Evolutionary conservation across 371 early-diverging fungal genomes (phyloP), one percentile per base, ranked within the genome.

Genomic region (Haplosporangium sp.): DNA sequence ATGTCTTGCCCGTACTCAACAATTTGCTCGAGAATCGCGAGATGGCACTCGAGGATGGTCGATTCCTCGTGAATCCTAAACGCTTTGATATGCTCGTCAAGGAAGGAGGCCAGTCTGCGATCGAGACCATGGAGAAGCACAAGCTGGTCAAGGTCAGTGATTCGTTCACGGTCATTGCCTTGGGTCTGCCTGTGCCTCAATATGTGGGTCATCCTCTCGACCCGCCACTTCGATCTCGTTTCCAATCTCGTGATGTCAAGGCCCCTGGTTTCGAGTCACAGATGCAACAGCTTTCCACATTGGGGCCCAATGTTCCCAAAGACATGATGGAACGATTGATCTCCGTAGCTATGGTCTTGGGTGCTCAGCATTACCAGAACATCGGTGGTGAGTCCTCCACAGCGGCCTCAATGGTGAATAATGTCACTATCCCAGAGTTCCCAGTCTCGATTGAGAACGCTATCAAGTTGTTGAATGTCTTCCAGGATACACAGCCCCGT

Each of bases 21-120:
- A 95, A 95, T 73, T 76, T 95, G 62, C 74, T 95, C 50, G 95
- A 95, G 73, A 95, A 95, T 69, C 83, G 95, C 50, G 95, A 95
- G 83, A 94, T 95, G 94, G 81, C 89, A 36, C 81, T 95, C 43
- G 95, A 95, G 62, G 94, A 95, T 73, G 95, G 95, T 20, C 85
- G 93, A 5, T 93, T 93, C 79, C 83, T 95, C 53, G 90, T 92
- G 12, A 86, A 91, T 55, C 85, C 87, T 37, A 86, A 88, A 67
- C 86, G 88, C 8, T 91, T 87, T 61, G 89, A 87, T 57, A 67
- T 74, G 29, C 73, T 91, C 10, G 68, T 82, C 54, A 69, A 62
- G 42, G 72, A 70, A 20, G 84, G 73, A 13, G 88, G 88, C n/a
- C 68, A 83, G 21, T 58, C 76, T 0, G 68, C 80, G 18, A 58